phyloP scores from a whole-genome alignment of 345 rosid species.

The Arabidopsis arenosa region DNA sequence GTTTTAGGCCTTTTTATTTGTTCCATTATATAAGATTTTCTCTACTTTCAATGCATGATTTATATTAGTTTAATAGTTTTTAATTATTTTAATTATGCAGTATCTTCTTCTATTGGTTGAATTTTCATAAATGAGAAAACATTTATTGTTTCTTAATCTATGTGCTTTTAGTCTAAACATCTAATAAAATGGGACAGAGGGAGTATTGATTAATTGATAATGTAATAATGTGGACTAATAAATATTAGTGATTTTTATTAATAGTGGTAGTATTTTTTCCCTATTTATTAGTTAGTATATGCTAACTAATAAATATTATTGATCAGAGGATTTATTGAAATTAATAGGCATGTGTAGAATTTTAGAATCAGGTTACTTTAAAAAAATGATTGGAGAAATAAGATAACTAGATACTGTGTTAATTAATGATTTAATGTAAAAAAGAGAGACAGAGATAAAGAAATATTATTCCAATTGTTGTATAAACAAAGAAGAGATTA shows the following conservation, averaged over 20 bases:
- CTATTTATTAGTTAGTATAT: no score
- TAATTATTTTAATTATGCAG: no score
- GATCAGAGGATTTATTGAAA: neutral
- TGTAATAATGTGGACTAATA: neutral
- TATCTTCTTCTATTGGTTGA: no score
- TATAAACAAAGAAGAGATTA: neutral
- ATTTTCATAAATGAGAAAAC: no score
- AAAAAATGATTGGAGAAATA: neutral
- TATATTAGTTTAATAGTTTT: no score
- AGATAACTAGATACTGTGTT: neutral
- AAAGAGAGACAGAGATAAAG: neutral
- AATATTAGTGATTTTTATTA: slow-evolving; percentile 8
- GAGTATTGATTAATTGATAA: neutral
- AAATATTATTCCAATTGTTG: neutral
- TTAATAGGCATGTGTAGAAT: neutral
- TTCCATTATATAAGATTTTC: no score
- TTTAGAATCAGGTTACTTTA: neutral
- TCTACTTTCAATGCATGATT: no score
- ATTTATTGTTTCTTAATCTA: no score
- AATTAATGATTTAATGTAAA: neutral
- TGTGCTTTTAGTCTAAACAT: no score
- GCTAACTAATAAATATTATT: neutral
- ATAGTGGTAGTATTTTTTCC: neutral
- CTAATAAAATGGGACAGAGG: no score
- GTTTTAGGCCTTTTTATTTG: no score